Evolutionary conservation across 2,329 filamentous ascomycete genomes (phyloP).

Genomic region (Scedosporium apiospermum): DNA sequence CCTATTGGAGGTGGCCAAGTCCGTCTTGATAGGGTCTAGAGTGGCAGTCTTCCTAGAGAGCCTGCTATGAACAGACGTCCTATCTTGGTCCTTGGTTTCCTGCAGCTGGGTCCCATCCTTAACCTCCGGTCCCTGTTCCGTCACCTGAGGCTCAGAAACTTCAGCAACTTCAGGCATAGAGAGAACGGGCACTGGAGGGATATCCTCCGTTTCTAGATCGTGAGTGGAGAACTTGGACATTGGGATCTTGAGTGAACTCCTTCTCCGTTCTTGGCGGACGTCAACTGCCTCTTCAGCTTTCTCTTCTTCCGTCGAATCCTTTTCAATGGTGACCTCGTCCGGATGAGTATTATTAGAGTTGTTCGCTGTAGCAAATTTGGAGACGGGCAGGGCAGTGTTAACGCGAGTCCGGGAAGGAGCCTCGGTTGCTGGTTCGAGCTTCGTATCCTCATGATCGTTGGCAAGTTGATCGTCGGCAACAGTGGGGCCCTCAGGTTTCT

Average conservation of each 20-base stretch:
- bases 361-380: background rate
- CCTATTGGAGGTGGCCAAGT: constrained; percentile 23
- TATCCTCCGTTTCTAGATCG: constrained; percentile 15
- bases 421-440: constrained; percentile 2
- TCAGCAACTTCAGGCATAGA: background rate
- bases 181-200: background rate
- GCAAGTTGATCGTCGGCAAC: background rate
- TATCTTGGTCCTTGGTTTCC: constrained; percentile 16
- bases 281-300: constrained; percentile 5
- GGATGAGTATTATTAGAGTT: background rate
- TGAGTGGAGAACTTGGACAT: constrained; percentile 35
- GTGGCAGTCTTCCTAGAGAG: constrained; percentile 24
- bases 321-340: constrained; percentile 4
- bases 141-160: background rate
- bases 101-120: background rate
- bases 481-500: background rate
- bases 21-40: constrained; percentile 48
- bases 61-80: constrained; percentile 17
- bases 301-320: constrained; percentile 2
- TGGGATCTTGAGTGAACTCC: constrained; percentile 17
- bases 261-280: background rate
- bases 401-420: background rate
- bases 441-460: constrained; percentile 2
- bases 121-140: background rate
- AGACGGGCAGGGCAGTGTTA: background rate